Evolutionary conservation across 1,284 basidiomycete genomes (phyloP), one percentile per base, ranked within the genome.

Genomic region (Grifola frondosa): DNA sequence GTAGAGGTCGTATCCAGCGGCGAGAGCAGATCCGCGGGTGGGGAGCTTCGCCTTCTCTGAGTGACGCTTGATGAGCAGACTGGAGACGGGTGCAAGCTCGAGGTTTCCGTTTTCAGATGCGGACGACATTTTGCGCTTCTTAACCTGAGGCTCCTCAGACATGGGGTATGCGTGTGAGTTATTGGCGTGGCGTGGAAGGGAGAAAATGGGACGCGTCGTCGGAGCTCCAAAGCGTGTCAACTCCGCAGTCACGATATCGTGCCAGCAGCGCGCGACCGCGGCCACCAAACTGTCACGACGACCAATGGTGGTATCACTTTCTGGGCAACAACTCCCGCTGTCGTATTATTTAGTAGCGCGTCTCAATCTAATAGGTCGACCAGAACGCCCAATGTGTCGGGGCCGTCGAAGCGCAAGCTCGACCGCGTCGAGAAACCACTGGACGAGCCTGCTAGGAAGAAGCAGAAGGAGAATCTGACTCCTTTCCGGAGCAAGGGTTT

Each of bases 1-100:
- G 69, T 93, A 97, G 30, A 99, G 73, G 66, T 99, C 96, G 62
- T 98, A 96, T 3, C 96, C 96, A 3, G 96, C 96, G 2, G 96
- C 80, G 34, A 89, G 73, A 2, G 81, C 67, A 6, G 91, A 94
- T 1, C 96, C 96, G 45, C 91, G 80, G 10, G 90, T 94, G 0
- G 97, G 96, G 20, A 97, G 63, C 50, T 68, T 88, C 13, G 92
- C 97, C 56, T 84, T 85, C 11, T 84, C 78, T 2, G 89, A 89
- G 35, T 90, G 81, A 26, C 85, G 80, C 63, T 97, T 96, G 57
- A 99, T 83, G 50, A 93, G 80, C 15, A 98, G 81, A 35, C 74
- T 74, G 3, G 73, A 59, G 5, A 65, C 57, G 19, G 76, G 74
- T 5, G 73, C 67, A 33, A 65, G 46, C 10, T 54, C 46, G 13